Base-by-base conservation (phyloP, 805 yeast species). In the Monosporozyma unispora region DNA sequence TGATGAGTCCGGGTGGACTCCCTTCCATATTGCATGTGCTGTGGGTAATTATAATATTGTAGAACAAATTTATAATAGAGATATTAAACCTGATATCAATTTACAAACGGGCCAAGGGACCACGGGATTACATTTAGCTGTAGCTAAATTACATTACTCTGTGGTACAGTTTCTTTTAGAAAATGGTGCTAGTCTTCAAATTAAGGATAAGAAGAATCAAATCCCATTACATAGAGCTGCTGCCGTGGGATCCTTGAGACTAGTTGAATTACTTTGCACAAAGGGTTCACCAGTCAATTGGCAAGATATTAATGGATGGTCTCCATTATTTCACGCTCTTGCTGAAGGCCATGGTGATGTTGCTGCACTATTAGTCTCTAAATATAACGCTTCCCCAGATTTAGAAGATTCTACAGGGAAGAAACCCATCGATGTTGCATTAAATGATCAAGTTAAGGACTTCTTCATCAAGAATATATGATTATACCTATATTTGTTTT, bases 331-430 rank as follows among this genome's bases (percentile, higher is more conserved):
- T 63, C 95, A 87, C 66, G 96, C 97, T 0, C 68, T 84, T 49
- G 88, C 96, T 0, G 98, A 90, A 66, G 96, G 96, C 0, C 82
- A 82, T 57, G 89, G 84, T 1, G 96, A 86, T 51, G 78, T 79
- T 10, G 96, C 86, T 0, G 71, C 80, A 1, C 59, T 70, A 31
- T 67, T 90, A 44, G 80, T 82, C 1, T 72, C 54, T 21, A 59
- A 74, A 47, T 69, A 74, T 4, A 91, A 91, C 0, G 96, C 96
- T 0, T 88, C 85, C 55, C 51, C 65, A 44, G 47, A 59, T 19
- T 49, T 71, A 12, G 68, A 67, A 46, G 79, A 76, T 54, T 52
- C 58, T 1, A 84, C 80, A 11, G 87, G 82, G 2, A 68, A 76
- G 49, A 74, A 74, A 1, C 79, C 87, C 2, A 45, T 70, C 3